Base-by-base conservation (phyloP, 495 filamentous ascomycete genomes). In the Ramalina intermedia region DNA sequence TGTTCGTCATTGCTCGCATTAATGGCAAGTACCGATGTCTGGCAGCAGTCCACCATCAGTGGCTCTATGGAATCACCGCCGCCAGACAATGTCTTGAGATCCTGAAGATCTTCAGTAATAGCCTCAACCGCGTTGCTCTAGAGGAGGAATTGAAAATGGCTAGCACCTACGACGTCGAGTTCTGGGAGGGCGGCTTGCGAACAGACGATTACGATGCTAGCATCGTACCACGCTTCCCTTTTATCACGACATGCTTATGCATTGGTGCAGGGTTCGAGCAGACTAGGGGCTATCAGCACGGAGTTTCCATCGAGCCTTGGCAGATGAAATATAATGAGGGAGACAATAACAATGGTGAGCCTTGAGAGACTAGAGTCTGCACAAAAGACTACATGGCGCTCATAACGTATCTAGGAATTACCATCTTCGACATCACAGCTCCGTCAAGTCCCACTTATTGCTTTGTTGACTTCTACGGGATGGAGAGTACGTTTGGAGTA, bases 1-100 rank as follows among this genome's bases (percentile, higher is more conserved):
- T 58, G 14, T 55, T 55, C 16, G 47, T 58, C 16, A 52, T 58
- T 29, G 52, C 52, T 3, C 37, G 35, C 6, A 26, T 52, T 14
- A 41, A 47, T 9, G 36, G 16, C 26, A 21, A 29, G 7, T 55
- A 52, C 27, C 51, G 55, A 5, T 52, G 42, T 37, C 49, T 55
- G n/a, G 54, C 53, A 26, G 41, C 38, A 4, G 29, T 51, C n/a
- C 52, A 52, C 37, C 49, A 43, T 23, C 48, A 49, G 27, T 55
- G 48, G 51, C 37, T 58, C 16, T 52, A 49, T 9, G 48, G 45
- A 4, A 20, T 24, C 3, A 26, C 29, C 24, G 46, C 55, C 7
- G 8, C 55, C 6, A n/a, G 20, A 36, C 48, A 46, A 23, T 55
- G 55, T 39, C 41, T 49, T 9, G 40, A 41, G 11, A 20, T 42